phyloP scores from a whole-genome alignment of 176 grass and related monocot genomes.

The Urochloa ruziziensis region DNA sequence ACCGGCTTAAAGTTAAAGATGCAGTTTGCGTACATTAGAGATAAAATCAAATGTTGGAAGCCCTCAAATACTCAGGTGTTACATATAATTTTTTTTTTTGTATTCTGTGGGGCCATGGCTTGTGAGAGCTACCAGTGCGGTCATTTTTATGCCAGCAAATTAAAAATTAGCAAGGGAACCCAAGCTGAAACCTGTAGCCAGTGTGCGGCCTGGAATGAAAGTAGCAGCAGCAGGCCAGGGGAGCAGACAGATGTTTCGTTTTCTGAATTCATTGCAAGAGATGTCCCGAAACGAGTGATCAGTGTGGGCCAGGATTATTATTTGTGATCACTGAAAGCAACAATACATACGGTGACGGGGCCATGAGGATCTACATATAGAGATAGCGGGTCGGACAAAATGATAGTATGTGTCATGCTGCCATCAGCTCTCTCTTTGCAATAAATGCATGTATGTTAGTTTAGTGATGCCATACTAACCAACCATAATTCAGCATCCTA shows the following conservation, averaged over 20 bases:
- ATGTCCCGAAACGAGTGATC: neutral
- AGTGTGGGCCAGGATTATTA: neutral
- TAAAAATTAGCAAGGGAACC: too few species aligned
- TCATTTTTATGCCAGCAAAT: too few species aligned
- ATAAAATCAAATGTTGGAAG: too few species aligned
- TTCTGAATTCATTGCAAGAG: neutral
- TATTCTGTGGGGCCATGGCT: too few species aligned
- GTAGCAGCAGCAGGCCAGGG: neutral
- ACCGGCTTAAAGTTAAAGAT: too few species aligned
- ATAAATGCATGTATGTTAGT: neutral
- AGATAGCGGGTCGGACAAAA: neutral
- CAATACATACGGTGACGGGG: neutral
- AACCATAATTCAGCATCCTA: neutral
- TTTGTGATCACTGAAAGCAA: conserved; percentile 20
- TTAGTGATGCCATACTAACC: neutral
- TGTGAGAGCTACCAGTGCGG: too few species aligned
- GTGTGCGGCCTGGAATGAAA: neutral
- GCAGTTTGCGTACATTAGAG: too few species aligned
- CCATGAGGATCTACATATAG: neutral
- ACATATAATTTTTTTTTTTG: too few species aligned
- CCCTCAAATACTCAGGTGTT: too few species aligned
- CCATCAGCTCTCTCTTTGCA: neutral
- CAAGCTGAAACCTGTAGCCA: too few species aligned
- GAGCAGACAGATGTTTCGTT: conserved; percentile 17
- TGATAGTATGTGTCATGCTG: neutral